phyloP scores from a whole-genome alignment of 768 basidiomycete species.

The Crucibulum laeve region DNA sequence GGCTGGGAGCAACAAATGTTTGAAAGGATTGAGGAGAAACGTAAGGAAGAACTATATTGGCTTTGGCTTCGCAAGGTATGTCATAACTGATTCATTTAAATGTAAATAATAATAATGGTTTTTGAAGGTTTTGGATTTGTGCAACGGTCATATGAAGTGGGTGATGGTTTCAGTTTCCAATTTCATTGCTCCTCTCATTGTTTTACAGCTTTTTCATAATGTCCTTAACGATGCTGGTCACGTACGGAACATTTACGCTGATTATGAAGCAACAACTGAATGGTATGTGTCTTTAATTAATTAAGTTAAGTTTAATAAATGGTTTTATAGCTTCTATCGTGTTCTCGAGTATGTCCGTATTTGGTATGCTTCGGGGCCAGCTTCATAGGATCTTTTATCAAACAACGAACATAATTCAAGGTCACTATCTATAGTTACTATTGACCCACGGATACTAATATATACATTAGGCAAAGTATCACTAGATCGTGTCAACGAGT shows the following conservation, averaged over 20 bases:
- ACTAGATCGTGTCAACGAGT: constrained; percentile 43
- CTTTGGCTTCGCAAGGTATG: constrained; percentile 51
- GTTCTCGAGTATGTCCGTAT: constrained; percentile 55
- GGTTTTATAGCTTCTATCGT: constrained; percentile 40
- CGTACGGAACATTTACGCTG: constrained; percentile 53
- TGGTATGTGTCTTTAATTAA: constrained; percentile 3
- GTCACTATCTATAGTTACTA: not conserved
- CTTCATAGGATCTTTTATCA: constrained; percentile 29
- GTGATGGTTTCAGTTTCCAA: constrained; percentile 3
- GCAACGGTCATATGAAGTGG: constrained; percentile 21
- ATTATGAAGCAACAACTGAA: constrained; percentile 35
- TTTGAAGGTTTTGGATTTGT: constrained; percentile 7
- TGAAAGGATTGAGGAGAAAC: constrained; percentile 45
- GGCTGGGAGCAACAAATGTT: constrained; percentile 60
- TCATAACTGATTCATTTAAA: not conserved
- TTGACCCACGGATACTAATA: not conserved
- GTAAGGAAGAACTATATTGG: constrained; percentile 58
- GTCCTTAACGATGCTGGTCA: constrained; percentile 59
- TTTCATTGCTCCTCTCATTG: not conserved
- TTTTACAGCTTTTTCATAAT: constrained; percentile 51
- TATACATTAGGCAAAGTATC: constrained; percentile 50
- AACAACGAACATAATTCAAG: not conserved
- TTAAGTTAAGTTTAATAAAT: too few relatives aligned
- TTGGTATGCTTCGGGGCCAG: constrained; percentile 55
- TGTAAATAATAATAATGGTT: constrained; percentile 3